Conservation (phyloP, 2,329 filamentous ascomycete genomes). For the Monosporascus sp. region DNA sequence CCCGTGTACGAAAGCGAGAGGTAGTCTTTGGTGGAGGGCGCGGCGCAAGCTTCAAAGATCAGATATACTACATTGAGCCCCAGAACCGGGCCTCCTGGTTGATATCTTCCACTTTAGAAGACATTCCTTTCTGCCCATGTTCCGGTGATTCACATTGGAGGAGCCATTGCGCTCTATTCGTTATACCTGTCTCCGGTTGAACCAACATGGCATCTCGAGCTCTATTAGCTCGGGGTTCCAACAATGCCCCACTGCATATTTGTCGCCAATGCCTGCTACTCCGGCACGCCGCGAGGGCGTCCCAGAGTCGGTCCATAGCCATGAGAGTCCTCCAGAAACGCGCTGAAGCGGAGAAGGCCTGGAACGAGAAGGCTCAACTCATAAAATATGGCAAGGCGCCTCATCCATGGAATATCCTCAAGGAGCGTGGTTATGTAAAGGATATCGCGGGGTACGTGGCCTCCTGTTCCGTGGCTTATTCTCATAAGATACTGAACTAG, state of each 20-base stretch:
- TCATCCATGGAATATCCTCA: conserved; percentile 58
- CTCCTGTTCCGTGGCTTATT: background rate
- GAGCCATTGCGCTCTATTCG: background rate
- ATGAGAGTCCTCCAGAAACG: conserved; percentile 39
- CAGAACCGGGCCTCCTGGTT: too few species aligned
- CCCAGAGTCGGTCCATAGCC: conserved; percentile 31
- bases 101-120: too few species aligned
- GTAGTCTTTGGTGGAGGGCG: too few species aligned
- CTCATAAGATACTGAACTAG: background rate
- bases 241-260: conserved; percentile 11
- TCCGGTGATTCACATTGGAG: background rate
- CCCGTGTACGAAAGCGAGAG: too few species aligned
- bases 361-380: conserved; percentile 9
- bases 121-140: background rate
- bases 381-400: conserved; percentile 45
- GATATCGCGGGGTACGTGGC: conserved; percentile 63
- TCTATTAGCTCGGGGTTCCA: conserved; percentile 2
- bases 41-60: too few species aligned
- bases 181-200: background rate
- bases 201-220: conserved; percentile 13
- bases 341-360: conserved; percentile 32
- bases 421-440: conserved; percentile 69
- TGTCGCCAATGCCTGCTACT: conserved; percentile 19
- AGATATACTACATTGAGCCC: too few species aligned
- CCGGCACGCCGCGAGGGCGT: conserved; percentile 8